Evolutionary conservation across 2,329 filamentous ascomycete genomes (phyloP).

Genomic region (Fusarium sp.): DNA sequence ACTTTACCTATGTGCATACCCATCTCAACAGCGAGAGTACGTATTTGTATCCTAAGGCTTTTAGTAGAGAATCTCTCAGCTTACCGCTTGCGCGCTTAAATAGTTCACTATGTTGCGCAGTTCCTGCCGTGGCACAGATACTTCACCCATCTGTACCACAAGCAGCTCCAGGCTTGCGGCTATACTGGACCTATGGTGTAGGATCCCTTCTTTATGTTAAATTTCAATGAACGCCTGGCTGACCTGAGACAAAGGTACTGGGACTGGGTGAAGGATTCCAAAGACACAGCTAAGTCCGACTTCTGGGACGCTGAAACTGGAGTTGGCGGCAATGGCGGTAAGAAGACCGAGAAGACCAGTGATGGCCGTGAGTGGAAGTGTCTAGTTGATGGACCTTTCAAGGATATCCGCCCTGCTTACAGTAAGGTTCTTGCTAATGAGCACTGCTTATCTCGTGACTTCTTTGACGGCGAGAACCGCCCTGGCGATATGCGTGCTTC

Average conservation of each 20-base stretch:
- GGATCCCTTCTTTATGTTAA: background rate
- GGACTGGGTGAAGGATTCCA: background rate
- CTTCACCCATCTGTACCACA: background rate
- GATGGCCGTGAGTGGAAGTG: background rate
- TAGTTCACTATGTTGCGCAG: background rate
- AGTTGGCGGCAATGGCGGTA: background rate
- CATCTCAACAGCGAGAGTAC: background rate
- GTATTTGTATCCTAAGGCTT: background rate
- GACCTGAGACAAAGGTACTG: background rate
- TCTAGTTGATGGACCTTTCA: background rate
- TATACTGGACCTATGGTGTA: background rate
- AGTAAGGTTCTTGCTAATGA: no score
- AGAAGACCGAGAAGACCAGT: background rate
- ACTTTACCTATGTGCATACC: no score
- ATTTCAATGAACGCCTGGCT: background rate
- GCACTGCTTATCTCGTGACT: background rate
- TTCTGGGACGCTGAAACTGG: background rate
- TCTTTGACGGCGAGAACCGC: background rate
- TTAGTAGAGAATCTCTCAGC: background rate
- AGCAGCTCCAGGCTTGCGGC: background rate
- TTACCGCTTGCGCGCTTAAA: background rate
- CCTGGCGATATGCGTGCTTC: background rate
- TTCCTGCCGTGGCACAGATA: background rate
- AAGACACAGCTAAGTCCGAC: background rate
- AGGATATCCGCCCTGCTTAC: background rate